phyloP scores from a whole-genome alignment of 169 alveolate species.

The Blepharisma undulans region DNA sequence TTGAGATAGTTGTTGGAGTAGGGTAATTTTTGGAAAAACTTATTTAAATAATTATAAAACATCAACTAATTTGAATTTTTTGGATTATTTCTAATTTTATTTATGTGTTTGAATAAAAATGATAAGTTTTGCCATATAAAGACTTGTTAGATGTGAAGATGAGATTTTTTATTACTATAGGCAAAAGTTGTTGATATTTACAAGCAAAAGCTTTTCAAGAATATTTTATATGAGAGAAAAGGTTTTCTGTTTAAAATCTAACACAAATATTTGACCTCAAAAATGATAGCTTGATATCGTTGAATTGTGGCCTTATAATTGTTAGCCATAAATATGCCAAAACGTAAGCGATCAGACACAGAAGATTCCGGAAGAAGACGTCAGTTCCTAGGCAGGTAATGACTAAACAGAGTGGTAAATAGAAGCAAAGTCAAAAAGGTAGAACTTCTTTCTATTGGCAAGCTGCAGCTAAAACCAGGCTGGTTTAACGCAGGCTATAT shows the following conservation, averaged over 20 bases:
- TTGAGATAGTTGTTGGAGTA: too few relatives aligned
- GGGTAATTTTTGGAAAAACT: too few relatives aligned
- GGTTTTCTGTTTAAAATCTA: neutral
- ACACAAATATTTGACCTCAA: neutral
- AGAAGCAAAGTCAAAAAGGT: constrained; percentile 34
- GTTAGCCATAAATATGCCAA: constrained; percentile 21
- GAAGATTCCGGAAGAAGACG: neutral
- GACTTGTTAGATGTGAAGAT: neutral
- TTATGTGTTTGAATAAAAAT: neutral
- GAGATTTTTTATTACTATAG: neutral
- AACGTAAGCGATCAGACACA: neutral
- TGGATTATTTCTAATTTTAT: neutral
- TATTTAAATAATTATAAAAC: too few relatives aligned
- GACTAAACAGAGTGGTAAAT: constrained; percentile 23
- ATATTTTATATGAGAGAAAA: neutral
- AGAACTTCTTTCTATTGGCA: neutral
- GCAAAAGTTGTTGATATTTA: neutral
- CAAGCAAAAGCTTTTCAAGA: neutral
- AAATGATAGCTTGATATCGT: neutral
- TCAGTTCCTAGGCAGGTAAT: constrained; percentile 36
- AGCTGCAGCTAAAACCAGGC: neutral
- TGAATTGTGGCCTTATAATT: neutral
- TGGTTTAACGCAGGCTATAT: constrained; percentile 40
- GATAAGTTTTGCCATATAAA: neutral
- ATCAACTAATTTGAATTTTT: too few relatives aligned